Conservation (phyloP, 192 early-diverging fungal genomes). For the Coemansia sp. region DNA sequence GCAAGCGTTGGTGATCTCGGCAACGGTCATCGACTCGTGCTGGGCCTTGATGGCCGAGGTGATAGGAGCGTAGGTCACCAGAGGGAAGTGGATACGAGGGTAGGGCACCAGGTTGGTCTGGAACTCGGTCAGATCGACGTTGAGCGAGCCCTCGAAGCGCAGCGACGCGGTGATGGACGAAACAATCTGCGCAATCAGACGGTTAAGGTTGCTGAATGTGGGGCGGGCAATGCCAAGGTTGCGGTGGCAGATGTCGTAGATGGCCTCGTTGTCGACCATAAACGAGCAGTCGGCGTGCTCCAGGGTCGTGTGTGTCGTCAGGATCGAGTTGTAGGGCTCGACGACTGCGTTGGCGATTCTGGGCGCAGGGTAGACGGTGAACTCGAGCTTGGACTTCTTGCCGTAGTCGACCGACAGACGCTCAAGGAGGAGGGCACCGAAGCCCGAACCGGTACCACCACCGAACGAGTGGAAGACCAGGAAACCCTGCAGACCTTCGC, state of each 20-base stretch:
- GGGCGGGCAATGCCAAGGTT: slow-evolving; percentile 97
- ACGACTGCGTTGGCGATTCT: slow-evolving; percentile 96
- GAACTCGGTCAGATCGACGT: slow-evolving; percentile 99
- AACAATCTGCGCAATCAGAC: slow-evolving; percentile 97
- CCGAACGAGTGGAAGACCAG: slow-evolving; percentile 99
- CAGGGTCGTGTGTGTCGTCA: slow-evolving; percentile 98
- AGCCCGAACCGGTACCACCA: slow-evolving; percentile 98
- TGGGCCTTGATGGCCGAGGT: slow-evolving; percentile 93
- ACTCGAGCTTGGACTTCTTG: slow-evolving; percentile 99
- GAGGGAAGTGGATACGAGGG: slow-evolving; percentile 98
- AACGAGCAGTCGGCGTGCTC: slow-evolving; percentile 99
- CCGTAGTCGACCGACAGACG: slow-evolving; percentile 99
- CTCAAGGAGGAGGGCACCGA: slow-evolving; percentile 96
- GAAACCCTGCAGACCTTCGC: slow-evolving; percentile 98
- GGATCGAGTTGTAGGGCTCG: slow-evolving; percentile 98
- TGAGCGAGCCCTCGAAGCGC: slow-evolving; percentile 97
- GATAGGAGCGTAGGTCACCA: slow-evolving; percentile 96
- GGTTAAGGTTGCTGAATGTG: slow-evolving; percentile 96
- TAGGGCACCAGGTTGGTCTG: slow-evolving; percentile 99
- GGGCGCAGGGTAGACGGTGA: slow-evolving; percentile 98
- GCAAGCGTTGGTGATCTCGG: slow-evolving; percentile 95
- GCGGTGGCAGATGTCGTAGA: slow-evolving; percentile 98
- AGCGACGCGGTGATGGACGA: slow-evolving; percentile 99
- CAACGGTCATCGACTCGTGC: slow-evolving; percentile 94
- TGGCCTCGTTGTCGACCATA: slow-evolving; percentile 99